Evolutionary conservation across 1,284 basidiomycete genomes (phyloP).

Genomic region (Trichosporon faecale): DNA sequence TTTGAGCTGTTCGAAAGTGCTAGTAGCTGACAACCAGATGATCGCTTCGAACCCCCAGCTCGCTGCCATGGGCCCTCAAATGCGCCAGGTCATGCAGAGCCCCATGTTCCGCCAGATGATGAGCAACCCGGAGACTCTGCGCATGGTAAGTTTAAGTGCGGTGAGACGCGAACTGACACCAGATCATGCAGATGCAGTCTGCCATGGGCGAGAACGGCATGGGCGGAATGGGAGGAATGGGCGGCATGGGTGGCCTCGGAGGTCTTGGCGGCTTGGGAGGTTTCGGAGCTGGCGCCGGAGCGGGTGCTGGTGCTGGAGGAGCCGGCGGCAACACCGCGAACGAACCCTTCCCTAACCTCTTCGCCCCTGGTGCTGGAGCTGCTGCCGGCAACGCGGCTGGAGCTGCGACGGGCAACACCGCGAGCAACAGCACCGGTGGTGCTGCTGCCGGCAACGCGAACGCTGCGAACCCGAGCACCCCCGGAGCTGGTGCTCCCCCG

Average conservation of each 20-base stretch:
- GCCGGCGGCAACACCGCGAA: slow-evolving; percentile 23
- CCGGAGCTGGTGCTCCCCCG: slow-evolving; percentile 6
- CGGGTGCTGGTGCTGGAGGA: slow-evolving; percentile 28
- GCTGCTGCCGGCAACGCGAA: slow-evolving; percentile 11
- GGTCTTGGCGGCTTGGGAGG: slow-evolving; percentile 29
- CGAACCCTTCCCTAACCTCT: slow-evolving; percentile 50
- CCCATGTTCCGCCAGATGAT: slow-evolving; percentile 79
- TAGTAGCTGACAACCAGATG: slow-evolving; percentile 54
- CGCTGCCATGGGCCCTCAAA: slow-evolving; percentile 70
- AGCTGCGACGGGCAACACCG: slow-evolving; percentile 13
- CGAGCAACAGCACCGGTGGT: neutral
- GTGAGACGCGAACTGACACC: slow-evolving; percentile 27
- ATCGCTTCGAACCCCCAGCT: slow-evolving; percentile 78
- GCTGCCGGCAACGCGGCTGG: slow-evolving; percentile 16
- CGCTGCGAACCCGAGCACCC: neutral
- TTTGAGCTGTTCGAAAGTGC: neutral
- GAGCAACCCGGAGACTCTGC: slow-evolving; percentile 51
- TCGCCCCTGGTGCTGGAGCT: slow-evolving; percentile 30
- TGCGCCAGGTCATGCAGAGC: slow-evolving; percentile 73
- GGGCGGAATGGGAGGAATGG: slow-evolving; percentile 33
- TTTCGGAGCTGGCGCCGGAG: slow-evolving; percentile 26
- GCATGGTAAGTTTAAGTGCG: slow-evolving; percentile 35
- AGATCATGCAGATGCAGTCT: slow-evolving; percentile 73
- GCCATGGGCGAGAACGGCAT: slow-evolving; percentile 41
- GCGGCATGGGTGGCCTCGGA: slow-evolving; percentile 32